Evolutionary conservation across 2,329 filamentous ascomycete species (phyloP).

Genomic region (Aureobasidium melanogenum): DNA sequence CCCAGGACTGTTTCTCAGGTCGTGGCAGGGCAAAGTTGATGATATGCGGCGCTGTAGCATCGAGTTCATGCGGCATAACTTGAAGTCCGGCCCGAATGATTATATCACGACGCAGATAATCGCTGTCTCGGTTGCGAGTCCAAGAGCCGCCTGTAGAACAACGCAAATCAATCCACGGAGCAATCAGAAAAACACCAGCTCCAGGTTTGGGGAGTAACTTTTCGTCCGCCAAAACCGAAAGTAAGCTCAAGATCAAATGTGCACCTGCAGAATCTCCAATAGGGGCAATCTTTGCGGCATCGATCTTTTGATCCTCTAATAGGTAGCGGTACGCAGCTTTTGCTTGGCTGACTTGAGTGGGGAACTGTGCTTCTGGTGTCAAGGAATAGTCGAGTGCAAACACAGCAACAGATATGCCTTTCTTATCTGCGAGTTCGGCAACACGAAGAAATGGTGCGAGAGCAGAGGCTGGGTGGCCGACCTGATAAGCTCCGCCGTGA

Average conservation of each 20-base stretch:
- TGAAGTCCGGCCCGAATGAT: not conserved
- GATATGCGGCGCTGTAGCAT: not conserved
- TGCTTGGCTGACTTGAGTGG: conserved; percentile 3
- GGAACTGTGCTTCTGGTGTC: conserved; percentile 9
- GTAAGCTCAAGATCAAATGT: not conserved
- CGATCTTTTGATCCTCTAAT: not conserved
- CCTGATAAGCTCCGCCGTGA: conserved; percentile 12
- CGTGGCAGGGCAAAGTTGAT: not conserved
- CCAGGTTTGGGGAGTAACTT: not conserved
- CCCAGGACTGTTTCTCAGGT: not conserved
- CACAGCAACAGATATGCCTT: not conserved
- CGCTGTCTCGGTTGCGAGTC: not conserved
- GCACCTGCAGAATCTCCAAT: not conserved
- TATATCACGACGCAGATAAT: not conserved
- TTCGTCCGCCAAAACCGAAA: not conserved
- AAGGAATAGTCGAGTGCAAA: conserved; percentile 12
- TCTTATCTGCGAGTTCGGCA: not conserved
- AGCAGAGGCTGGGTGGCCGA: not conserved
- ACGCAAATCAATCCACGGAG: conserved; percentile 10
- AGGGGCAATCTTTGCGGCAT: not conserved
- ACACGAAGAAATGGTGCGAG: conserved; percentile 1
- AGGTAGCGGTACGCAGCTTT: conserved; percentile 9
- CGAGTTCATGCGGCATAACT: not conserved
- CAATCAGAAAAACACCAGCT: not conserved
- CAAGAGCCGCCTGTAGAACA: conserved; percentile 4